Evolutionary conservation across 2,329 filamentous ascomycete genomes (phyloP).

Genomic region (Sarocladiaceae sp.): DNA sequence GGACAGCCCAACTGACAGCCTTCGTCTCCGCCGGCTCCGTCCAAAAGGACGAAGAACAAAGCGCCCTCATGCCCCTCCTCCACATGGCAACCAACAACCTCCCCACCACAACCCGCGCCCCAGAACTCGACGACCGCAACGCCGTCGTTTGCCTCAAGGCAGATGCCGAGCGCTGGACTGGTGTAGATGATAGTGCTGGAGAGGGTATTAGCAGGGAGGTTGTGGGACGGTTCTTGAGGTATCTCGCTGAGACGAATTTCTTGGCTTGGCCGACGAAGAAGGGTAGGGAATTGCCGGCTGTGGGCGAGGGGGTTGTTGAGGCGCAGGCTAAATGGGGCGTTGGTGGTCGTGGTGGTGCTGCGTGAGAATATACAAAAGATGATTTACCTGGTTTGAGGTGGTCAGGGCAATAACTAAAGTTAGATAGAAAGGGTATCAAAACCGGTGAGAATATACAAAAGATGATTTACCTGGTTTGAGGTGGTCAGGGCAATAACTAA

Average conservation of each 20-base stretch:
- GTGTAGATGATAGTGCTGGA: constrained; percentile 48
- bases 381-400: no score
- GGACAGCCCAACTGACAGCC: constrained; percentile 20
- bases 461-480: no score
- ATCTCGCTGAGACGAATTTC: constrained; percentile 25
- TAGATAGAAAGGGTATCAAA: no score
- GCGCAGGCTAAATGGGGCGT: constrained; percentile 19
- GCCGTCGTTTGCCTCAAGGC: constrained; percentile 58
- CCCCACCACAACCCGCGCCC: constrained; percentile 63
- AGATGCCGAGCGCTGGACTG: constrained; percentile 56
- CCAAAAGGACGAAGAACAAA: constrained; percentile 21
- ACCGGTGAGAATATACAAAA: no score
- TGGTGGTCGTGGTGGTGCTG: constrained; percentile 19
- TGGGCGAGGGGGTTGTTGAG: constrained; percentile 15
- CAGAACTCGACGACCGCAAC: constrained; percentile 64
- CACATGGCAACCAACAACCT: constrained; percentile 69
- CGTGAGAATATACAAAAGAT: no score
- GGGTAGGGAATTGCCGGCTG: constrained; percentile 20
- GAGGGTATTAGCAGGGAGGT: constrained; percentile 22
- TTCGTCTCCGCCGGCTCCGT: constrained; percentile 16
- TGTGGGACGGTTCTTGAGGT: constrained; percentile 22
- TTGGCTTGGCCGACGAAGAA: constrained; percentile 23
- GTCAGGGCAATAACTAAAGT: no score
- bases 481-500: no score
- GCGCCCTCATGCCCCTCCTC: constrained; percentile 57